phyloP scores from a whole-genome alignment of 331 rosid genomes.

The Stylosanthes scabra region DNA sequence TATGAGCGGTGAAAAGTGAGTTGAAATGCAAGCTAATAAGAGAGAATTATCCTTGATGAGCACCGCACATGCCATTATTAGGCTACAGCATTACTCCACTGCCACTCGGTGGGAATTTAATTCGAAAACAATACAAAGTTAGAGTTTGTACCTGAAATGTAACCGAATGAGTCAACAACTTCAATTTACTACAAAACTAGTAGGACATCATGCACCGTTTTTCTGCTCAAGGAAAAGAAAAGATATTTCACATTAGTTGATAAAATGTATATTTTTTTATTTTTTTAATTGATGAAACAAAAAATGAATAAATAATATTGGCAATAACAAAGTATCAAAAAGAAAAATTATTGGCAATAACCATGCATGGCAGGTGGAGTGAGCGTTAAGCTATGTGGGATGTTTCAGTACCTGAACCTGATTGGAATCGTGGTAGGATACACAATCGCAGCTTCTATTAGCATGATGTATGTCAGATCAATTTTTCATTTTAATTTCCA shows the following conservation, averaged over 20 bases:
- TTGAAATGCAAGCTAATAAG: background rate
- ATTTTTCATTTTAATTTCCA: background rate
- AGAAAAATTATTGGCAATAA: background rate
- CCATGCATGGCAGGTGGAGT: slow-evolving; percentile 43
- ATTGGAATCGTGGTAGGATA: slow-evolving; percentile 59
- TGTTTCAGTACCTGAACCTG: slow-evolving; percentile 56
- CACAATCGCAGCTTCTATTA: slow-evolving; percentile 64
- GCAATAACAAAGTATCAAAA: too few relatives aligned
- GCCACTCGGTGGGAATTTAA: background rate
- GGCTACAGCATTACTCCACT: background rate
- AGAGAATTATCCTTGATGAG: background rate
- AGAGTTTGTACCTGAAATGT: background rate
- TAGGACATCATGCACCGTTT: background rate
- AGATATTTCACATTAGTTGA: too few relatives aligned
- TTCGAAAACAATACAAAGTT: background rate
- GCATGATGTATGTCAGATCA: slow-evolving; percentile 58
- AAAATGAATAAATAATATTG: background rate
- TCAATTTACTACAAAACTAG: background rate
- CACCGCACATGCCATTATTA: background rate
- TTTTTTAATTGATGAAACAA: background rate
- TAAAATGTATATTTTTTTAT: background rate
- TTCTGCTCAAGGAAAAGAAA: background rate
- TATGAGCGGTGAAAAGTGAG: background rate
- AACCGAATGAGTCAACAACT: background rate
- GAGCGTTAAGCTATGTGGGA: slow-evolving; percentile 50